Base-by-base conservation (phyloP, 139 green algal species). In the Zygnema cylindricum region DNA sequence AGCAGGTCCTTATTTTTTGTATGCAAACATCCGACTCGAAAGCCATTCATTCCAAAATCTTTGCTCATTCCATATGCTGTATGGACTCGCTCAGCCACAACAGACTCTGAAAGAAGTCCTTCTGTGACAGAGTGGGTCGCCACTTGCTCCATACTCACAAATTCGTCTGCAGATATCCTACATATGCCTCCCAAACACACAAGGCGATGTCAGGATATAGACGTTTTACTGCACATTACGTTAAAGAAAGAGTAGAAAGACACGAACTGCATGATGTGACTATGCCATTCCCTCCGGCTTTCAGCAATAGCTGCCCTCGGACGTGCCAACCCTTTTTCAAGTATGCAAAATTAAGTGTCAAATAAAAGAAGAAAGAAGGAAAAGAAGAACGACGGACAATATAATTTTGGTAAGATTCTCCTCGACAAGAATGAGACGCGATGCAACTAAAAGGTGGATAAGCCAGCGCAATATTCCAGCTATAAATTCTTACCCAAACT, bases 31-130 rank as follows among this genome's bases (percentile, higher is more conserved):
- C 91, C 91, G 30, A 93, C 82, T 16, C 91, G 69, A 11, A 88
- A 88, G 3, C 91, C 91, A 40, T 41, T 85, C 76, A 90, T 69
- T 42, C 91, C 82, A 69, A 92, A 92, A 55, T 93, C 91, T 43
- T 93, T 93, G 87, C 55, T 87, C 23, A 93, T 76, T 11, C 91
- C 87, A n/a, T 88, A 92, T 21, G 88, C 83, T 38, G 84, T 77
- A 76, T 93, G 91, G 32, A 92, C 55, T 23, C 32, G 33, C 85
- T 35, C 76, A 33, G 25, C n/a, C 33, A 76, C 41, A 33, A 54
- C 30, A 0, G 11, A 23, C 30, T 88, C 30, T 16, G 25, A 21
- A 22, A 89, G 0, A 36, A 88, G 23, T 2, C 84, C 84, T 23
- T 88, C 41, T 0, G 75, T 25, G 25, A 89, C 75, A n/a, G 36